Conservation (phyloP, 257 asterid genomes). For the Echites panduratus region DNA sequence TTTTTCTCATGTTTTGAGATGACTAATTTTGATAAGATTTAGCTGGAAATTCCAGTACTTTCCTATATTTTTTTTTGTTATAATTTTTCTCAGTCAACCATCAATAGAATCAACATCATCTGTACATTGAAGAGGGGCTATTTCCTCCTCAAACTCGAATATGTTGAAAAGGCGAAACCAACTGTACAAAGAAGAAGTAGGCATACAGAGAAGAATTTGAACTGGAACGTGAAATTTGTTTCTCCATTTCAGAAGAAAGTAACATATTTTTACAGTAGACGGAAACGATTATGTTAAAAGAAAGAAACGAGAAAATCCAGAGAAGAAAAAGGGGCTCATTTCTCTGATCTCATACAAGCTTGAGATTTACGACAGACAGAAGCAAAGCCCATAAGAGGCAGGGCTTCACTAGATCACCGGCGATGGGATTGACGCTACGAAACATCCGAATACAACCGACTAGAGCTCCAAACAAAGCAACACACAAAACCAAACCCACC, state of each 20-base stretch:
- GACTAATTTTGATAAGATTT: too few relatives aligned
- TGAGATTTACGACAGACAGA: conserved; percentile 43
- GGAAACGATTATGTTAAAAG: too few relatives aligned
- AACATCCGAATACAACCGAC: conserved; percentile 49
- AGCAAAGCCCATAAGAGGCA: conserved; percentile 63
- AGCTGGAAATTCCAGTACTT: too few relatives aligned
- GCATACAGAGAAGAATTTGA: too few relatives aligned
- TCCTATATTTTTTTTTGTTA: too few relatives aligned
- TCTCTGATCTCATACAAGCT: conserved; percentile 36
- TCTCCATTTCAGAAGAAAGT: neutral
- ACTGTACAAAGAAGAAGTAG: too few relatives aligned
- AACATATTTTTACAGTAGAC: neutral
- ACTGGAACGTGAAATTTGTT: neutral
- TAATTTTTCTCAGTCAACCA: too few relatives aligned
- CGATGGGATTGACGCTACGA: conserved; percentile 57
- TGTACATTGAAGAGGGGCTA: too few relatives aligned
- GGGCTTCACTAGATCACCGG: conserved; percentile 68
- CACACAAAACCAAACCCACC: conserved; percentile 57
- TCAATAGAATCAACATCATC: too few relatives aligned
- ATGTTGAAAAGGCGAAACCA: too few relatives aligned
- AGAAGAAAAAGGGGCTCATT: neutral
- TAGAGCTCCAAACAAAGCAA: conserved; percentile 51
- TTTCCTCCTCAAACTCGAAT: too few relatives aligned
- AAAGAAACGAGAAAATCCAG: neutral
- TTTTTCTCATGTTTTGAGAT: too few relatives aligned